Percentiles rank a stretch among this genome's conserved stretches.
These are phyloP conservation scores for Tympanopsis confertula DNA, from an alignment of 2,329 filamentous ascomycete species.

Conservation along the genomic window DNA sequence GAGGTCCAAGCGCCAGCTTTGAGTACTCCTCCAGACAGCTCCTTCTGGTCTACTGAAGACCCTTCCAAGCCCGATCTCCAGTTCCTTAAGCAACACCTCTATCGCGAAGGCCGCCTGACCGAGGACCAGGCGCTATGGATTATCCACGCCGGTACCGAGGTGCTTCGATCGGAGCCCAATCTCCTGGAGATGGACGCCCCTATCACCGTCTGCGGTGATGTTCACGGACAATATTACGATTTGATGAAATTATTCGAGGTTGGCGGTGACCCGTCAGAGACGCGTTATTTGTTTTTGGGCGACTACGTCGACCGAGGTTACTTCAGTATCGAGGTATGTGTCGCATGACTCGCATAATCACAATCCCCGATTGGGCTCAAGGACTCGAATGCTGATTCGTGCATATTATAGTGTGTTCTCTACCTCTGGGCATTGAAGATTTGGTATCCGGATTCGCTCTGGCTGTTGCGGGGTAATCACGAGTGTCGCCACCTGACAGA, in stretches of 20 bases:
- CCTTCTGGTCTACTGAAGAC: constrained; percentile 83
- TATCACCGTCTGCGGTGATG: constrained; percentile 95
- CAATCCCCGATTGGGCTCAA: too few species aligned
- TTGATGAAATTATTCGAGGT: constrained; percentile 99
- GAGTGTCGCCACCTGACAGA: constrained; percentile 98
- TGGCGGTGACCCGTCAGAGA: constrained; percentile 90
- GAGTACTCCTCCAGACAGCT: constrained; percentile 80
- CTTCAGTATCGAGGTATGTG: constrained; percentile 66
- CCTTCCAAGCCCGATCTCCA: constrained; percentile 79
- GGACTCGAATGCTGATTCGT: background rate
- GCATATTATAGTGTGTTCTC: constrained; percentile 66
- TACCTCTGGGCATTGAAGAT: constrained; percentile 98
- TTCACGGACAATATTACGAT: constrained; percentile 98
- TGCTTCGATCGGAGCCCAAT: constrained; percentile 84
- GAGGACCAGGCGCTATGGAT: constrained; percentile 98
- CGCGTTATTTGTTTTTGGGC: constrained; percentile 88
- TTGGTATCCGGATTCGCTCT: constrained; percentile 94
- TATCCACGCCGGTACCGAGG: constrained; percentile 73
- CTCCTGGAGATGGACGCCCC: constrained; percentile 98
- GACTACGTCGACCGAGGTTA: constrained; percentile 98
- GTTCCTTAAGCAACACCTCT: constrained; percentile 97
- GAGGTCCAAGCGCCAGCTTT: constrained; percentile 97
- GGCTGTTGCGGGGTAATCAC: constrained; percentile 94
- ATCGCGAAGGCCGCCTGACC: constrained; percentile 89
- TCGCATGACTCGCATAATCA: too few species aligned